These are phyloP conservation scores for Phtheirospermum japonicum DNA, from an alignment of 257 asterid species.

Conservation along the genomic window DNA sequence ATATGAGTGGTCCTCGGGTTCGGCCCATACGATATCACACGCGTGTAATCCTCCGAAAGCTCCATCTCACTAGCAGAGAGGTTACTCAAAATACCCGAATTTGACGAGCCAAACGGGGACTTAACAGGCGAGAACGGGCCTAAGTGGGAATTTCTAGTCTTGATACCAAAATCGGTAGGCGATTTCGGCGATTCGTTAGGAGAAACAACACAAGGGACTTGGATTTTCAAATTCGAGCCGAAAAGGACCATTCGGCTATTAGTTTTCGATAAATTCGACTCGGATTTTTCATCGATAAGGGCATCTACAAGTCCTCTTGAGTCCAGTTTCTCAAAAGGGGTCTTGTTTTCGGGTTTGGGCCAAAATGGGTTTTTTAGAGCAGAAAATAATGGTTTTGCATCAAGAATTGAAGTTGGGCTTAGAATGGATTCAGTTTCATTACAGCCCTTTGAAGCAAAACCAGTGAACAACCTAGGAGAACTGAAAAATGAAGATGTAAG, in stretches of 20 bases:
- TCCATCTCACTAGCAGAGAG: constrained; percentile 74
- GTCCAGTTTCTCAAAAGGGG: constrained; percentile 45
- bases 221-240: constrained; percentile 82
- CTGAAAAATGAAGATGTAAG: constrained; percentile 44
- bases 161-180: constrained; percentile 74
- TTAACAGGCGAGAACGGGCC: constrained; percentile 51
- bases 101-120: constrained; percentile 45
- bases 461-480: constrained; percentile 62
- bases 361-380: constrained; percentile 47
- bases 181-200: constrained; percentile 55
- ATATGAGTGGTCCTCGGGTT: constrained; percentile 83
- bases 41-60: constrained; percentile 88
- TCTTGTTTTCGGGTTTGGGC: constrained; percentile 45
- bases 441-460: constrained; percentile 43
- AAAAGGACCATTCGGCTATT: constrained; percentile 54
- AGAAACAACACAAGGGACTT: constrained; percentile 49
- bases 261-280: constrained; percentile 34
- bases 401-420: constrained; percentile 86
- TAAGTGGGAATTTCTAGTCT: constrained; percentile 52
- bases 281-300: constrained; percentile 47
- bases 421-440: constrained; percentile 50
- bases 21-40: constrained; percentile 81
- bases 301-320: constrained; percentile 56
- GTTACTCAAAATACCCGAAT: constrained; percentile 37
- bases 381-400: constrained; percentile 40